These are phyloP conservation scores for Pseudogymnoascus verrucosus DNA, from an alignment of 2,329 filamentous ascomycete genomes.

Conservation along the genomic window DNA sequence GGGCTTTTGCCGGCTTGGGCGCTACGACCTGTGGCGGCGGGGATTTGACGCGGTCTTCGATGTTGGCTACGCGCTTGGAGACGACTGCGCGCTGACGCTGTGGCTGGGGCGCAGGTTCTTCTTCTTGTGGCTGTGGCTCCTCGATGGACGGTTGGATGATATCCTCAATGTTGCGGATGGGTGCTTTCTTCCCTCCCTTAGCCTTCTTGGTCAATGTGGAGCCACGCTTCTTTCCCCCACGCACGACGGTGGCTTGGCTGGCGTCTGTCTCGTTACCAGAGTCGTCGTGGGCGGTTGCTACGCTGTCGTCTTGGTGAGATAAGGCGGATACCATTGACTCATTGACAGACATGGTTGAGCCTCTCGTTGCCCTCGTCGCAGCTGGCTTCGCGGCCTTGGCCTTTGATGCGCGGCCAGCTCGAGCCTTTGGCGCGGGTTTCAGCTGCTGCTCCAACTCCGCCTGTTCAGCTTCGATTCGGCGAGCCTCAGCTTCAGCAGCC, in stretches of 20 bases:
- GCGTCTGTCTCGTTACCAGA: conserved; percentile 28
- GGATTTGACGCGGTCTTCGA: neutral
- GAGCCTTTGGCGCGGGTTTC: neutral
- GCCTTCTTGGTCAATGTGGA: conserved; percentile 20
- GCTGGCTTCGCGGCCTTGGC: neutral
- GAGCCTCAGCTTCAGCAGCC: neutral
- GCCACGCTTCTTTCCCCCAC: conserved; percentile 17
- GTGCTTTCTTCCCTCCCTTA: conserved; percentile 21
- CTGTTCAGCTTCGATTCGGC: neutral
- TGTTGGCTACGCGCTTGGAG: neutral
- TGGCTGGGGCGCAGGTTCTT: neutral
- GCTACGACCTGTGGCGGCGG: neutral
- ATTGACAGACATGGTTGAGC: conserved; percentile 17
- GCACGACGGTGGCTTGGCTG: conserved; percentile 23
- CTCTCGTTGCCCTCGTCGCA: conserved; percentile 16
- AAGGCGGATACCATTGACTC: conserved; percentile 16
- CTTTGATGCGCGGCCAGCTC: neutral
- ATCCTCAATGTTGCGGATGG: conserved; percentile 20
- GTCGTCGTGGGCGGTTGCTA: conserved; percentile 15
- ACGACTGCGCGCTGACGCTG: neutral
- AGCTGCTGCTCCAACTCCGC: neutral
- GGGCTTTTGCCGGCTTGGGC: neutral
- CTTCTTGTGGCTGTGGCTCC: neutral
- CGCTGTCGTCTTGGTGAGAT: conserved; percentile 17
- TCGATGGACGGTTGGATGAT: conserved; percentile 16